Evolutionary conservation across 2,329 filamentous ascomycete species (phyloP).

Genomic region (Aureobasidium pullulans): DNA sequence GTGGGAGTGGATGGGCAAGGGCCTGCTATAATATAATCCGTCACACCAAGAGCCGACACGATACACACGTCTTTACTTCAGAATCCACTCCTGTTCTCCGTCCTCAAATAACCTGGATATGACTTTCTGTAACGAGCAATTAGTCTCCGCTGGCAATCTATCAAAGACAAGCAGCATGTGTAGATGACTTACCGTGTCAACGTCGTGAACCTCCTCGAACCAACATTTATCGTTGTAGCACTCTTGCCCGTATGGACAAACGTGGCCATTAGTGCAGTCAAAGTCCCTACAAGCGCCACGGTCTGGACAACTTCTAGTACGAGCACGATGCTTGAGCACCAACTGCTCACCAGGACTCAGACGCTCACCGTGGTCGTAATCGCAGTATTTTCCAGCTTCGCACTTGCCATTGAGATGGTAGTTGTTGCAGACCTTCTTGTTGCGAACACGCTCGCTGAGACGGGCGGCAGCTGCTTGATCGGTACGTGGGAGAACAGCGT

Average conservation of each 20-base stretch:
- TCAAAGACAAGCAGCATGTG: too few relatives aligned
- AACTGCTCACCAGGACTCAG: conserved; percentile 31
- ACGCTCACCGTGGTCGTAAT: conserved; percentile 35
- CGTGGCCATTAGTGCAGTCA: conserved; percentile 37
- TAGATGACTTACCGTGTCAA: conserved; percentile 28
- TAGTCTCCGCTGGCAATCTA: neutral
- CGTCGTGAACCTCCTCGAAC: conserved; percentile 31
- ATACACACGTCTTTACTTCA: neutral
- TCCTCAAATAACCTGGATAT: conserved; percentile 24
- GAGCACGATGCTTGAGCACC: conserved; percentile 36
- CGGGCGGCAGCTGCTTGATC: conserved; percentile 24
- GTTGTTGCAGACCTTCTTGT: conserved; percentile 31
- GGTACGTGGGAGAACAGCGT: conserved; percentile 28
- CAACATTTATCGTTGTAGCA: conserved; percentile 33
- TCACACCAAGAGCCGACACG: neutral
- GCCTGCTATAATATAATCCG: too few relatives aligned
- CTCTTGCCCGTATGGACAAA: conserved; percentile 30
- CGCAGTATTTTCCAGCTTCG: conserved; percentile 33
- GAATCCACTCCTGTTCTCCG: conserved; percentile 23
- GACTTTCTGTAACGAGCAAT: conserved; percentile 17
- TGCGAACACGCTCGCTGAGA: conserved; percentile 23
- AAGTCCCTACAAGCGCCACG: conserved; percentile 32
- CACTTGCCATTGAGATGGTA: conserved; percentile 33
- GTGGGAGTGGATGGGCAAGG: too few relatives aligned
- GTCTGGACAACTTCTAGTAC: conserved; percentile 32